These are phyloP conservation scores for Eucalyptus curtisii DNA, from an alignment of 345 rosid species.

Conservation along the genomic window DNA sequence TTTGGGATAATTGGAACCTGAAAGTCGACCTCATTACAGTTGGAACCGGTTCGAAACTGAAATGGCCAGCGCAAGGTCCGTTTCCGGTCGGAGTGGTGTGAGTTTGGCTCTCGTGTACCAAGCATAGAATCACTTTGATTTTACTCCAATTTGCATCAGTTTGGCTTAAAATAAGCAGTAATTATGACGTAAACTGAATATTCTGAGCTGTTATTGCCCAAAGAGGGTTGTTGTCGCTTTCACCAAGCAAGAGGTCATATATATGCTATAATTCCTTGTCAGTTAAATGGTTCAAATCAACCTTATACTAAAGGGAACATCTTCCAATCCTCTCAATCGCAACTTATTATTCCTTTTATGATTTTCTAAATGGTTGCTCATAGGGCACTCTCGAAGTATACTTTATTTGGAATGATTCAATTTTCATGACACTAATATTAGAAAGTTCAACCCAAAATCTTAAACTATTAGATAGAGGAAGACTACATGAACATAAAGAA, in stretches of 20 bases:
- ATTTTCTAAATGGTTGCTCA: neutral
- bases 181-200: too few relatives aligned
- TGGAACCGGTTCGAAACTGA: neutral
- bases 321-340: neutral
- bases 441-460: rapidly evolving
- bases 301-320: neutral
- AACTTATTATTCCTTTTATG: too few relatives aligned
- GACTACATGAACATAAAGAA: neutral
- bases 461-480: too few relatives aligned
- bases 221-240: neutral
- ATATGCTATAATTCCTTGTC: neutral
- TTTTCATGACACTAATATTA: neutral
- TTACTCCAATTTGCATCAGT: neutral
- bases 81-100: neutral
- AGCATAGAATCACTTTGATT: neutral
- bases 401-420: neutral
- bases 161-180: neutral
- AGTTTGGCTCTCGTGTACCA: neutral
- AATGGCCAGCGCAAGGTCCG: neutral
- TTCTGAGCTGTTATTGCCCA: neutral
- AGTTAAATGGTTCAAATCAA: neutral
- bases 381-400: neutral
- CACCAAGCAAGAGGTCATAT: neutral
- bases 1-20: neutral
- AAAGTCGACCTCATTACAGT: neutral